phyloP scores from a whole-genome alignment of 1,139 yeast genomes.

The Wickerhamomyces sp. region DNA sequence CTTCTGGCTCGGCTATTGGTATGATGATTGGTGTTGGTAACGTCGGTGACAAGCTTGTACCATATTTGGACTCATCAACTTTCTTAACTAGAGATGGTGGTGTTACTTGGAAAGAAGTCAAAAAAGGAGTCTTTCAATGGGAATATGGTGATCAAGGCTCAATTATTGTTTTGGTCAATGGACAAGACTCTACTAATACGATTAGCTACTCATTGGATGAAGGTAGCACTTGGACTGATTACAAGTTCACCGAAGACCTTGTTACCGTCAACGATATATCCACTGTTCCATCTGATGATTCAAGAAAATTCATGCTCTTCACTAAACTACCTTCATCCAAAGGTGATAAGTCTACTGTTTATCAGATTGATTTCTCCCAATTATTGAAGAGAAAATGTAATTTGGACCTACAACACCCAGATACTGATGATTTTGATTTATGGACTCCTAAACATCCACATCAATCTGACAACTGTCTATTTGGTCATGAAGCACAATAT shows the following conservation, averaged over 20 bases:
- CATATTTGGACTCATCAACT: conserved; percentile 55
- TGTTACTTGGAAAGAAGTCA: conserved; percentile 76
- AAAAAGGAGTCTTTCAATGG: conserved; percentile 80
- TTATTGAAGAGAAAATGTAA: conserved; percentile 66
- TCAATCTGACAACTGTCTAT: conserved; percentile 59
- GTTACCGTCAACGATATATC: conserved; percentile 67
- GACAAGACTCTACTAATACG: conserved; percentile 52
- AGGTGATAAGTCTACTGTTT: conserved; percentile 41
- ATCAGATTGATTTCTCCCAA: conserved; percentile 67
- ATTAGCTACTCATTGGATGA: conserved; percentile 71
- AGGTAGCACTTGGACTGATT: conserved; percentile 74
- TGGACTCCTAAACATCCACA: conserved; percentile 51
- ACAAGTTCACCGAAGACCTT: conserved; percentile 54
- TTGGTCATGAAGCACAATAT: conserved; percentile 83
- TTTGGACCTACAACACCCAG: conserved; percentile 55
- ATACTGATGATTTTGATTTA: conserved; percentile 66
- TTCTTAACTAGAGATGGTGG: conserved; percentile 89
- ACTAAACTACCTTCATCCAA: conserved; percentile 33
- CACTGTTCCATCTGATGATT: conserved; percentile 88
- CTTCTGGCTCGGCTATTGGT: conserved; percentile 89
- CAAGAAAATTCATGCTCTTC: conserved; percentile 65
- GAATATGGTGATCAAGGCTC: conserved; percentile 98
- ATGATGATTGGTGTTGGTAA: conserved; percentile 86
- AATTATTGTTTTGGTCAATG: conserved; percentile 66
- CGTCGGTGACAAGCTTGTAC: conserved; percentile 62